A percentile compares a stretch with the other conserved stretches of the same genome.
Conservation (phyloP, 805 yeast genomes). For the Kluyveromyces starmeri region DNA sequence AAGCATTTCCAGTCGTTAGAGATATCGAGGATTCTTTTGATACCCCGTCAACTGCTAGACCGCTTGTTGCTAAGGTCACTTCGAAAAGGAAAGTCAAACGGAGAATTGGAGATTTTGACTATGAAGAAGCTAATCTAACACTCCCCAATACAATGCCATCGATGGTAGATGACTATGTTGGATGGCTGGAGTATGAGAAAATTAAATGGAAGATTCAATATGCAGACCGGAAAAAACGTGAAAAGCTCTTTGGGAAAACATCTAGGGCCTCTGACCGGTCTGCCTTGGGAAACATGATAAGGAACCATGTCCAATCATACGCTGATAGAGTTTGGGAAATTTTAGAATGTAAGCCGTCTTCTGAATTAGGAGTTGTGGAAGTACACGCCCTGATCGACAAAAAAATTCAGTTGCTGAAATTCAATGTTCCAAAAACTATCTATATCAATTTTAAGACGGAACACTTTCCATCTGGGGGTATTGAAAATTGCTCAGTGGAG, state of each 20-base stretch:
- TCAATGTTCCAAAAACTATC: constrained; percentile 67
- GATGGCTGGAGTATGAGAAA: constrained; percentile 67
- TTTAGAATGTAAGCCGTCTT: constrained; percentile 54
- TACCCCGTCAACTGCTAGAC: constrained; percentile 19
- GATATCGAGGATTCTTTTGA: constrained; percentile 73
- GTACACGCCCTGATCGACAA: constrained; percentile 63
- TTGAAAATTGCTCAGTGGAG: constrained; percentile 47
- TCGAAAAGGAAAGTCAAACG: constrained; percentile 28
- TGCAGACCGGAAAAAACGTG: constrained; percentile 63
- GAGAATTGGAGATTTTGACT: constrained; percentile 19
- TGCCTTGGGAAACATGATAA: constrained; percentile 58
- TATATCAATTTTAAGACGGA: constrained; percentile 57
- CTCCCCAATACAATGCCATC: constrained; percentile 45
- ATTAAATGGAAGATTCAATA: constrained; percentile 79
- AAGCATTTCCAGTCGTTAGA: constrained; percentile 37
- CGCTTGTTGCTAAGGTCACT: constrained; percentile 31
- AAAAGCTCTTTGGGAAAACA: constrained; percentile 66
- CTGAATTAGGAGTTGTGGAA: constrained; percentile 63
- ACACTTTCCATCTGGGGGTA: constrained; percentile 31
- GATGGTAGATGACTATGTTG: constrained; percentile 56
- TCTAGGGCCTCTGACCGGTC: constrained; percentile 45
- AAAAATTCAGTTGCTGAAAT: constrained; percentile 61
- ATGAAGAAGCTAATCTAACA: constrained; percentile 39
- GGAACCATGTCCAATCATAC: constrained; percentile 69
- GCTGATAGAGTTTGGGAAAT: constrained; percentile 82